These are phyloP conservation scores for Xylaria castorea DNA, from an alignment of 495 filamentous ascomycete genomes.

Conservation along the genomic window DNA sequence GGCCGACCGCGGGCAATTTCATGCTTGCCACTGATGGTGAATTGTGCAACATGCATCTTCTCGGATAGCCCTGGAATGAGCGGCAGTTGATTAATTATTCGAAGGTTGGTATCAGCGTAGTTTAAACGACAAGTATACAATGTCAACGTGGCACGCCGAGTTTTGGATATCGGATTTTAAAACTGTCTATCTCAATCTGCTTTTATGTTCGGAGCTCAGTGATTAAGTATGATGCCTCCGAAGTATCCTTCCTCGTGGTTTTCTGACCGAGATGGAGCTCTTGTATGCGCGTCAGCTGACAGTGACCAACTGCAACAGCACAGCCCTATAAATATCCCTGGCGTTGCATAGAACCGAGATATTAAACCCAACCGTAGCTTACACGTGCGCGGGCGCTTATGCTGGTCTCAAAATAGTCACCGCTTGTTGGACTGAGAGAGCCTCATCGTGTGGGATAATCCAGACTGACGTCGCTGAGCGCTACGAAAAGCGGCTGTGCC, in stretches of 20 bases:
- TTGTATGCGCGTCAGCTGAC: constrained; percentile 25
- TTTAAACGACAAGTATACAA: background rate
- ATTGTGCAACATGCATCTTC: constrained; percentile 41
- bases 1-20: constrained; percentile 41
- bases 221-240: background rate
- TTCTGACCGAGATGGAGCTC: constrained; percentile 13
- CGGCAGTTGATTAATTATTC: no score
- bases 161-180: background rate
- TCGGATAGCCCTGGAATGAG: background rate
- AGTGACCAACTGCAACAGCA: constrained; percentile 6
- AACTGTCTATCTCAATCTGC: background rate
- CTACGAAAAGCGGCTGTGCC: background rate
- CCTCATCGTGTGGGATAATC: background rate
- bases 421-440: constrained; percentile 21
- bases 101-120: background rate
- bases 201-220: constrained; percentile 11
- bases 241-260: background rate
- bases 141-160: background rate
- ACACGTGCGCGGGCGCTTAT: constrained; percentile 21
- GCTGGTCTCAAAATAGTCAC: constrained; percentile 24
- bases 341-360: background rate
- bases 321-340: constrained; percentile 9
- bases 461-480: constrained; percentile 2
- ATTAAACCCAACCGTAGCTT: background rate
- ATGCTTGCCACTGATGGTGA: constrained; percentile 43